Evolutionary conservation across 2,329 filamentous ascomycete genomes (phyloP), one percentile per base, ranked within the genome.

Genomic region (Phialemonium atrogriseum): DNA sequence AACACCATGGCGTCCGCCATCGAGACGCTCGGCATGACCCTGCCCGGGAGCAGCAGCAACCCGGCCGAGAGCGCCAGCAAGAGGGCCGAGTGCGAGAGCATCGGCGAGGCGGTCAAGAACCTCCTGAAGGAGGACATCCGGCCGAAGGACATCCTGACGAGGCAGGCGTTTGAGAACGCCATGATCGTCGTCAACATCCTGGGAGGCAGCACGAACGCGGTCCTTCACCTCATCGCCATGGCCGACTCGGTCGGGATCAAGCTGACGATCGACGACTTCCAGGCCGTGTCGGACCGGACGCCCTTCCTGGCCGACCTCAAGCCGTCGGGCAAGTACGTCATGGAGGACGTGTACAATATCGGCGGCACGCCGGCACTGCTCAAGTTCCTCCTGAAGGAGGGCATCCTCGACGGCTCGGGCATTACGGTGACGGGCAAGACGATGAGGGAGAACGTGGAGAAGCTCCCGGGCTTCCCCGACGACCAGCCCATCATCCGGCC

Each of bases 381-480:
- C 56, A 93, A 93, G 60, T 77, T 89, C 50, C 73, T 95, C 25
- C 73, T 93, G 40, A 84, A 83, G 41, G 86, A 88, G 37, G 84
- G 83, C 6, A 62, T 94, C 24, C 71, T 95, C 32, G 77, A 91
- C 45, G 88, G 87, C 38, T 73, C 68, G 28, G 84, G 86, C 39
- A 73, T 80, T 10, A 94, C 87, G 5, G 80, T 94, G 9, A 94
- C 88, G 0, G 88, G 87, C 33, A 91, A 91, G 66, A 94, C 86
- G 1, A 66, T 94, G 40, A 84, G 83, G 36, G 70, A 94, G 59
- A 95, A 94, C 55, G 78, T 94, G 20, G 76, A 77, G 32, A 64
- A 71, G n/a, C 81, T 76, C 58, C 79, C 81, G 9, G 77, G 75
- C 5, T 81, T 86, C 64, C 77, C 83, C 3, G 67, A 73, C 36